Percentiles rank a stretch among this genome's conserved stretches.
Evolutionary conservation across 208 protist species (phyloP).

Genomic region (Acanthamoeba healyi): DNA sequence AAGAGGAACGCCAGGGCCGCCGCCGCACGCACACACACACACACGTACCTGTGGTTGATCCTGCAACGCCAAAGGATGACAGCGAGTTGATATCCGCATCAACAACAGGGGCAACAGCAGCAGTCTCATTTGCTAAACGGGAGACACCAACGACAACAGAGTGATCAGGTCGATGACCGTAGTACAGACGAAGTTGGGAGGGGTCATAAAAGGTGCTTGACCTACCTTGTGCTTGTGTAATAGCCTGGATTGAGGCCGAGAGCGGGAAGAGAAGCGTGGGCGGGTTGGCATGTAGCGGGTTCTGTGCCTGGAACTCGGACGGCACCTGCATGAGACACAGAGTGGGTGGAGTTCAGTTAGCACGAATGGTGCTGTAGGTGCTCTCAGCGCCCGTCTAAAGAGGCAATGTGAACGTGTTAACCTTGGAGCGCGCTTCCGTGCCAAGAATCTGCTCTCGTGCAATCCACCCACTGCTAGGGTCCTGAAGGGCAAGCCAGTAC

Average conservation of each 20-base stretch:
- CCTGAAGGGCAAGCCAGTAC: conserved; percentile 91
- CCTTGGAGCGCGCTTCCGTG: conserved; percentile 85
- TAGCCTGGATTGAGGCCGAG: conserved; percentile 37
- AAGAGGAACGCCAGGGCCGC: no score
- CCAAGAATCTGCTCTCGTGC: conserved; percentile 93
- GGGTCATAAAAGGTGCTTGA: no score
- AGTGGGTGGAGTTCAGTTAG: not conserved
- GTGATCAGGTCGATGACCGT: no score
- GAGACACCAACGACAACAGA: no score
- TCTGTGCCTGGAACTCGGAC: conserved; percentile 89
- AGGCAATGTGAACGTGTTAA: not conserved
- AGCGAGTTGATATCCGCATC: not conserved
- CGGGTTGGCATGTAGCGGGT: conserved; percentile 89
- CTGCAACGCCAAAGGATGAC: conserved; percentile 2
- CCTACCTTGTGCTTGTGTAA: not conserved
- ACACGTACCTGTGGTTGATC: not conserved
- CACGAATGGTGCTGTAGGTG: no score
- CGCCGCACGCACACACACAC: no score
- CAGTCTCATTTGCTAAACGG: no score
- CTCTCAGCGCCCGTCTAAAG: no score
- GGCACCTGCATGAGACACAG: conserved; percentile 84
- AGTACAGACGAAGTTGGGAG: not conserved
- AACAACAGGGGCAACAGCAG: no score
- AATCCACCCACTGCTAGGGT: conserved; percentile 91
- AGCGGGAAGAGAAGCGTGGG: conserved; percentile 89